Conservation (phyloP, 2,329 filamentous ascomycete species). For the Diaporthe ilicicola region DNA sequence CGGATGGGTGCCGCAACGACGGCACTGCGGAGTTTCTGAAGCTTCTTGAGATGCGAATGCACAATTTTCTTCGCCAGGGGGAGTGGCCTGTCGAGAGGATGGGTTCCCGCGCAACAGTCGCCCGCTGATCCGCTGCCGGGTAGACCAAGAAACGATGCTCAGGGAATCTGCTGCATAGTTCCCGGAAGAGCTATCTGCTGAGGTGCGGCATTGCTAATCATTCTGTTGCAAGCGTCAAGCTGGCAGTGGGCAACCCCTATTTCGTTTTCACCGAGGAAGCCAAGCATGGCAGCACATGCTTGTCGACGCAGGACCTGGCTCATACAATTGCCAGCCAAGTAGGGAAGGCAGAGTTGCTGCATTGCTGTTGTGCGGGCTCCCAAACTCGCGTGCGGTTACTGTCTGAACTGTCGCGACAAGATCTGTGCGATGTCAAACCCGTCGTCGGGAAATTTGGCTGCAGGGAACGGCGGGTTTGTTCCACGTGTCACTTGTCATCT, state of each 20-base stretch:
- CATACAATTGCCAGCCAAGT: neutral
- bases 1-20: neutral
- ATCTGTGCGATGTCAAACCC: conserved; percentile 28
- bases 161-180: conserved; percentile 7
- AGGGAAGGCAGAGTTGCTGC: neutral
- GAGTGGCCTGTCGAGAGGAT: conserved; percentile 7
- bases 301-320: neutral
- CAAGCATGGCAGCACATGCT: neutral
- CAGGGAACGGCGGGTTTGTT: conserved; percentile 22
- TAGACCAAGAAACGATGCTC: conserved; percentile 16
- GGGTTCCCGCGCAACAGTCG: neutral
- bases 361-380: conserved; percentile 10
- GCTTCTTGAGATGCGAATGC: neutral
- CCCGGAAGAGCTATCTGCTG: conserved; percentile 13
- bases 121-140: conserved; percentile 5
- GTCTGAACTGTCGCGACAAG: conserved; percentile 31
- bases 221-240: conserved; percentile 19
- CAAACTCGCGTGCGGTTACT: conserved; percentile 13
- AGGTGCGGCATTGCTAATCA: conserved; percentile 15
- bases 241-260: neutral
- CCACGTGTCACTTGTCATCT: conserved; percentile 30
- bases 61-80: neutral
- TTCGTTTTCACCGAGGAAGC: conserved; percentile 3
- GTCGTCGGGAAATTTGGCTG: conserved; percentile 10
- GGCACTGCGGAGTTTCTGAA: neutral